These are phyloP conservation scores for Trametes sanguinea DNA, from an alignment of 768 basidiomycete species.

Conservation along the genomic window DNA sequence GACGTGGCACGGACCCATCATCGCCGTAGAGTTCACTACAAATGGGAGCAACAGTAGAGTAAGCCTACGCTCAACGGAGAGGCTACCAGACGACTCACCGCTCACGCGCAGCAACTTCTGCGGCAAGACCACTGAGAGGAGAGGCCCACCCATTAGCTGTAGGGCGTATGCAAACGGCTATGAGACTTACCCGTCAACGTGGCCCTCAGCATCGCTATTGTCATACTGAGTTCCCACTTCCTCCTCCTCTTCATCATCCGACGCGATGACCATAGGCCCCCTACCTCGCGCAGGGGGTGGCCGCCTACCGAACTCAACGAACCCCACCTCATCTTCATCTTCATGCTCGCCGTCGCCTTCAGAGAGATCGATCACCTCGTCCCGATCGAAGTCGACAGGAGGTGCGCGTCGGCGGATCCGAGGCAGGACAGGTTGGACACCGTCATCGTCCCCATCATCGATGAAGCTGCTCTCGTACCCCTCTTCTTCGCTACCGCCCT, in stretches of 20 bases:
- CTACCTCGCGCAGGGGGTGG: background rate
- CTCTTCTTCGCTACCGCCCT: conserved; percentile 36
- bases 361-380: conserved; percentile 14
- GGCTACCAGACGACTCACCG: conserved; percentile 16
- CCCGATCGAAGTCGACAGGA: background rate
- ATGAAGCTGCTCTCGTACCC: conserved; percentile 60
- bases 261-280: conserved; percentile 5
- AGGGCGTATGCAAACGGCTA: background rate
- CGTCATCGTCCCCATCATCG: conserved; percentile 44
- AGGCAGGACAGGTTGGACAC: background rate
- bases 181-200: conserved; percentile 18
- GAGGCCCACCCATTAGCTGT: background rate
- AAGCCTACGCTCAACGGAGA: too few relatives aligned
- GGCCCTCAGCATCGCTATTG: background rate
- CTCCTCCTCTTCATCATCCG: conserved; percentile 19
- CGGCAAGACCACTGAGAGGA: conserved; percentile 23
- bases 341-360: conserved; percentile 23
- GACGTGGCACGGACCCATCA: conserved; percentile 28
- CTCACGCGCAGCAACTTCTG: conserved; percentile 28
- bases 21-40: conserved; percentile 31
- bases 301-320: background rate
- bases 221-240: background rate
- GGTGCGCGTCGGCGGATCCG: background rate
- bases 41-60: background rate
- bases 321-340: background rate